Evolutionary conservation across 371 early-diverging fungal species (phyloP).

Genomic region (Apophysomyces elegans): DNA sequence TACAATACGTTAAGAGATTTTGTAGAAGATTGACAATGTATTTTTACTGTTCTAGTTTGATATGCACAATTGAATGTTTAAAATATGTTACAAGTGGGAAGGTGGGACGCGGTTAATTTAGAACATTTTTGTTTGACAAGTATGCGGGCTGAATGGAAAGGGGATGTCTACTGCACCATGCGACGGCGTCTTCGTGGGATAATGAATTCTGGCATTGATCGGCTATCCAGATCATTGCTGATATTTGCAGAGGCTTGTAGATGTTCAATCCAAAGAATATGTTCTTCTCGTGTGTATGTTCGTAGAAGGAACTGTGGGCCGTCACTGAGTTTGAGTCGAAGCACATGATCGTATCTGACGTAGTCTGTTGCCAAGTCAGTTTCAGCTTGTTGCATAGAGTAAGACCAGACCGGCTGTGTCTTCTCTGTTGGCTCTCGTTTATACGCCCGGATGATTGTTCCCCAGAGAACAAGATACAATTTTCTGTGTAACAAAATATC

Average conservation of each 20-base stretch:
- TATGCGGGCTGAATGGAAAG: neutral
- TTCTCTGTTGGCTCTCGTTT: constrained; percentile 18
- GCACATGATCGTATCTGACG: constrained; percentile 38
- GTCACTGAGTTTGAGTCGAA: constrained; percentile 35
- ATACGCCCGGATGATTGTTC: constrained; percentile 25
- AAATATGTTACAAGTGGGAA: too few species aligned
- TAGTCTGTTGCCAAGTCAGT: constrained; percentile 44
- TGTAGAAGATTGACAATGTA: too few species aligned
- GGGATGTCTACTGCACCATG: neutral
- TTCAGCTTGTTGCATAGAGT: constrained; percentile 46
- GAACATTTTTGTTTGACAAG: too few species aligned
- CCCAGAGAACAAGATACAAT: constrained; percentile 21
- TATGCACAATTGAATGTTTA: too few species aligned
- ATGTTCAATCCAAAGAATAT: constrained; percentile 38
- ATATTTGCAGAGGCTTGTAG: constrained; percentile 48
- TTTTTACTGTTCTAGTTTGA: too few species aligned
- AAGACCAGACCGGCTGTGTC: constrained; percentile 34
- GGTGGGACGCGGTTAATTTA: too few species aligned
- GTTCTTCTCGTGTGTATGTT: constrained; percentile 22
- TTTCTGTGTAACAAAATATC: constrained; percentile 8
- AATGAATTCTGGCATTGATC: constrained; percentile 49
- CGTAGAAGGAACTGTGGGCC: constrained; percentile 49
- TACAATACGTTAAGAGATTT: too few species aligned
- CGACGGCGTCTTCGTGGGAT: constrained; percentile 18
- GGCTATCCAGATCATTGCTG: constrained; percentile 41